These are phyloP conservation scores for Hylodesmum podocarpum DNA, from an alignment of 306 rosid genomes.

Conservation along the genomic window DNA sequence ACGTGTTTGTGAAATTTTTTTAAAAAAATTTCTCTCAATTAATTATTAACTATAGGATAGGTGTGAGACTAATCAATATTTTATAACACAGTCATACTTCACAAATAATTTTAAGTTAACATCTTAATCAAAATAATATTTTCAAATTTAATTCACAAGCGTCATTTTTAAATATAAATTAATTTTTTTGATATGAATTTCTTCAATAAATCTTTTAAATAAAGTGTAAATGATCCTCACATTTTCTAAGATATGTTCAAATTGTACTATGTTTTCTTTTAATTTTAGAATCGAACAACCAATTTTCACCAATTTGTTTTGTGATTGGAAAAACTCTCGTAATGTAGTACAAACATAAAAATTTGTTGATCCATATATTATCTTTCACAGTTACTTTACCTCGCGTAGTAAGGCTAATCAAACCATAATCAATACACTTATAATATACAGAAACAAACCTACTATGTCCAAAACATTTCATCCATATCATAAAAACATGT, in stretches of 20 bases:
- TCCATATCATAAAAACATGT: not conserved
- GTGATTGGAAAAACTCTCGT: not conserved
- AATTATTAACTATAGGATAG: not conserved
- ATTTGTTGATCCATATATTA: not conserved
- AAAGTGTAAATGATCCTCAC: not conserved
- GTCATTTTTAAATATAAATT: not conserved
- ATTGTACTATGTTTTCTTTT: too few species aligned
- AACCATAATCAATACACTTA: not conserved
- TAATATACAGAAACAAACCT: not conserved
- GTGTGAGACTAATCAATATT: not conserved
- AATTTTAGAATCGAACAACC: too few species aligned
- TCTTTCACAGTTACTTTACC: not conserved
- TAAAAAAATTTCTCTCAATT: not conserved
- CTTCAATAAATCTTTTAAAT: not conserved
- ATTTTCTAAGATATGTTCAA: not conserved
- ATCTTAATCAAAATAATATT: not conserved
- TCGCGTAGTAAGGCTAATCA: not conserved
- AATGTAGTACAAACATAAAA: not conserved
- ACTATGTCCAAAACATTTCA: not conserved
- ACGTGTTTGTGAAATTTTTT: not conserved
- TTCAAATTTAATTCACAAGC: not conserved
- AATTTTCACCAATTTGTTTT: not conserved
- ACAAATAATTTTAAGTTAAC: not conserved
- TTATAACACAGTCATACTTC: not conserved
- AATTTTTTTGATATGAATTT: not conserved